Evolutionary conservation across 495 filamentous ascomycete genomes (phyloP), one percentile per base, ranked within the genome.

Genomic region (Aspergillus egyptiacus): DNA sequence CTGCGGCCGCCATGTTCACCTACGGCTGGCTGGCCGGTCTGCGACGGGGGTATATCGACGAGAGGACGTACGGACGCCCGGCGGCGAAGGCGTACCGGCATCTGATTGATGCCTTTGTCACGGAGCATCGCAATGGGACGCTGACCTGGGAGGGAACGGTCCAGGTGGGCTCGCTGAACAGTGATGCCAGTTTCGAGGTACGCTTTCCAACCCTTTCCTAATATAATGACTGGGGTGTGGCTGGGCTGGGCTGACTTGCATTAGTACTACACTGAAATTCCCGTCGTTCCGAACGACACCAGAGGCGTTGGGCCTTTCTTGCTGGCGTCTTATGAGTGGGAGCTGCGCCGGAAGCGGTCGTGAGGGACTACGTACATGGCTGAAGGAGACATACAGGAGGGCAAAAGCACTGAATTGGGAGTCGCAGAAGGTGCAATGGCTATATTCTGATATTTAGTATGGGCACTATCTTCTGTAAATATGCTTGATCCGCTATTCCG

Each of bases 311-410:
- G 39, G 0, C 39, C 39, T 15, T 42, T 42, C 39, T 18, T 42
- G 39, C 39, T 42, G 8, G 39, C 39, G 5, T 9, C 39, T 2
- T 42, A 42, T 42, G 39, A 42, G 39, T 42, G 39, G 39, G 39
- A 42, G 23, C 24, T 42, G 28, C 39, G 33, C 33, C 33, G 15
- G 3, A 36, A 36, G 33, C 33, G 33, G 15, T 15, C 13, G 6
- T 36, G 31, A 33, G 13, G 25, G n/a, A n/a, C n/a, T n/a, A n/a
- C n/a, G n/a, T n/a, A n/a, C n/a, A n/a, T n/a, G n/a, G n/a, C n/a
- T n/a, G n/a, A n/a, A n/a, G n/a, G n/a, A n/a, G n/a, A n/a, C n/a
- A n/a, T n/a, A n/a, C n/a, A n/a, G n/a, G n/a, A n/a, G n/a, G n/a
- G n/a, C n/a, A n/a, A n/a, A n/a, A n/a, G n/a, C n/a, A n/a, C n/a